A percentile compares a stretch with the other conserved stretches of the same genome.
Evolutionary conservation across 257 asterid genomes (phyloP).

Genomic region (Sherardia arvensis): DNA sequence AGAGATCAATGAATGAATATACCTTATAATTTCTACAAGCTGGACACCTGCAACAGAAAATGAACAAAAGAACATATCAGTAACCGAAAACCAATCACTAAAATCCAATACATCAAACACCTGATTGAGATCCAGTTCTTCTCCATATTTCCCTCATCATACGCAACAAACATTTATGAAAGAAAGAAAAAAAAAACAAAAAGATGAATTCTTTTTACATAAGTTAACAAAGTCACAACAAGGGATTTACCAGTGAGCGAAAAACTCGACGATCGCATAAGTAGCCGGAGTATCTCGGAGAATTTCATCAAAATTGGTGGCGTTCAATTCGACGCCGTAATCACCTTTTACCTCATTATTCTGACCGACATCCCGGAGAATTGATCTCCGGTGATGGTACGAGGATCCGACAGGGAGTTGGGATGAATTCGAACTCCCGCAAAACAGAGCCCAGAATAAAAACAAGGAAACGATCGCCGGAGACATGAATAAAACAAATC

Average conservation of each 20-base stretch:
- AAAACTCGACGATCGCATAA: slow-evolving; percentile 75
- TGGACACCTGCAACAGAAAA: slow-evolving; percentile 75
- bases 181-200: no score
- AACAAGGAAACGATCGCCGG: slow-evolving; percentile 20
- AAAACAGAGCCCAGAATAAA: slow-evolving; percentile 18
- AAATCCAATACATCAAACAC: not conserved
- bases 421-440: slow-evolving; percentile 22
- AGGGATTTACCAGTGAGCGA: slow-evolving; percentile 67
- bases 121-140: not conserved
- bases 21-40: slow-evolving; percentile 99
- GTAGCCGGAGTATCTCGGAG: slow-evolving; percentile 63
- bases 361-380: slow-evolving; percentile 45
- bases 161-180: no score
- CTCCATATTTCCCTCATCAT: not conserved
- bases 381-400: slow-evolving; percentile 35
- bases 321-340: slow-evolving; percentile 61
- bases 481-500: slow-evolving; percentile 4
- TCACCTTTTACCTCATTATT: slow-evolving; percentile 29
- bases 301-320: slow-evolving; percentile 58
- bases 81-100: not conserved
- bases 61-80: slow-evolving; percentile 7
- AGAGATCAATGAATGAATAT: slow-evolving; percentile 4
- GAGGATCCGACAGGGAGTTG: slow-evolving; percentile 19
- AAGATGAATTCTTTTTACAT: not conserved
- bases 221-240: not conserved